Evolutionary conservation across 1,284 basidiomycete species (phyloP).

Genomic region (Pyrrhoderma lamaoense): DNA sequence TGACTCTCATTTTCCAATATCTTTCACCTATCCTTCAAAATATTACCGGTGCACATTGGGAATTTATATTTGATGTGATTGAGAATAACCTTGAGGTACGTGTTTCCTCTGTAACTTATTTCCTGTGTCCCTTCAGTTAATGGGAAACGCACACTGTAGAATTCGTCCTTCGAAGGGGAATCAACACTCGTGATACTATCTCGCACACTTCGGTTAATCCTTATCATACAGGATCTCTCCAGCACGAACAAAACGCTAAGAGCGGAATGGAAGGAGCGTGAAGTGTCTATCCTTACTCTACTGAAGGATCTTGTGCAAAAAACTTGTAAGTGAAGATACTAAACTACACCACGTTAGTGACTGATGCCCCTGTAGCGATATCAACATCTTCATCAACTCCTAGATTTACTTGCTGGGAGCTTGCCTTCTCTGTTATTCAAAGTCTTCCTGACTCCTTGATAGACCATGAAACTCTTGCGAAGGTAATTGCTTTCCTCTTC

Average conservation of each 20-base stretch:
- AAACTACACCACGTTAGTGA: neutral
- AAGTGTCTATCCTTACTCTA: constrained; percentile 43
- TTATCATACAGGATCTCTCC: constrained; percentile 64
- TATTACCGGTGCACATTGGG: constrained; percentile 85
- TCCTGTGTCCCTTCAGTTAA: neutral
- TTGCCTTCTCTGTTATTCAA: constrained; percentile 61
- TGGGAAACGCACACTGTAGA: neutral
- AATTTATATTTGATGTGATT: constrained; percentile 84
- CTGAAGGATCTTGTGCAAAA: constrained; percentile 53
- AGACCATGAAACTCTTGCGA: constrained; percentile 55
- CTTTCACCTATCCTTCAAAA: constrained; percentile 87
- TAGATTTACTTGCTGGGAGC: constrained; percentile 57
- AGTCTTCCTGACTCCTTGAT: constrained; percentile 59
- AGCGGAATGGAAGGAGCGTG: constrained; percentile 61
- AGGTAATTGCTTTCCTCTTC: too few species aligned
- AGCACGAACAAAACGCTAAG: constrained; percentile 68
- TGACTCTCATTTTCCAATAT: constrained; percentile 70
- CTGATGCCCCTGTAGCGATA: constrained; percentile 27
- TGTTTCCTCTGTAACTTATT: constrained; percentile 1
- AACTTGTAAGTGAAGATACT: constrained; percentile 37
- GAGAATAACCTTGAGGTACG: constrained; percentile 82
- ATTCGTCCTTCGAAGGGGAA: constrained; percentile 50
- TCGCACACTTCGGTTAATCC: constrained; percentile 63
- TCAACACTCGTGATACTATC: constrained; percentile 56
- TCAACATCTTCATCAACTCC: constrained; percentile 41